Evolutionary conservation across 2,329 filamentous ascomycete species (phyloP).

Genomic region (Aotearoamyces nothofagi): DNA sequence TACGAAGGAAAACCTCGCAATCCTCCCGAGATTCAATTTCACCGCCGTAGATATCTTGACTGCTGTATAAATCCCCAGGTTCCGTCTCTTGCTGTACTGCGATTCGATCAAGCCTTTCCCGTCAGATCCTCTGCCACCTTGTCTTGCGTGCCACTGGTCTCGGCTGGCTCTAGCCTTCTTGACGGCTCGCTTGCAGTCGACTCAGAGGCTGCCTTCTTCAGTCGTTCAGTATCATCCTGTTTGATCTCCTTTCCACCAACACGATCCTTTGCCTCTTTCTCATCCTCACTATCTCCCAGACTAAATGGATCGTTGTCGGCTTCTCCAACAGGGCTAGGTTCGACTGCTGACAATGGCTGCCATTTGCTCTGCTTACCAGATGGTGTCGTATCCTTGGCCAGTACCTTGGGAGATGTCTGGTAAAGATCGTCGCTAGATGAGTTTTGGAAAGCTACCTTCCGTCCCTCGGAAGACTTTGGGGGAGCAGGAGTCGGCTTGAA

Average conservation of each 20-base stretch:
- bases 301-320: constrained; percentile 92
- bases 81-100: too few relatives aligned
- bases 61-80: too few relatives aligned
- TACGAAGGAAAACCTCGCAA: too few relatives aligned
- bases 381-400: constrained; percentile 34
- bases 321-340: constrained; percentile 71
- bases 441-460: constrained; percentile 40
- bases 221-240: constrained; percentile 36
- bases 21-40: too few relatives aligned
- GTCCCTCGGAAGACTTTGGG: constrained; percentile 26
- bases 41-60: too few relatives aligned
- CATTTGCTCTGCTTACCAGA: constrained; percentile 75
- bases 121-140: constrained; percentile 13
- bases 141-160: constrained; percentile 11
- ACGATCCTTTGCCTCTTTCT: constrained; percentile 56
- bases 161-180: constrained; percentile 16
- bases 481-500: constrained; percentile 50
- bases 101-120: constrained; percentile 10
- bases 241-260: constrained; percentile 34
- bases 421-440: constrained; percentile 63
- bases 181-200: too few relatives aligned
- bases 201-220: constrained; percentile 48
- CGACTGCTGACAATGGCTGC: constrained; percentile 80
- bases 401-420: constrained; percentile 41
- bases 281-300: constrained; percentile 87